These are phyloP conservation scores for Phytophthora vignae DNA, from an alignment of 352 stramenopile species.

Conservation along the genomic window DNA sequence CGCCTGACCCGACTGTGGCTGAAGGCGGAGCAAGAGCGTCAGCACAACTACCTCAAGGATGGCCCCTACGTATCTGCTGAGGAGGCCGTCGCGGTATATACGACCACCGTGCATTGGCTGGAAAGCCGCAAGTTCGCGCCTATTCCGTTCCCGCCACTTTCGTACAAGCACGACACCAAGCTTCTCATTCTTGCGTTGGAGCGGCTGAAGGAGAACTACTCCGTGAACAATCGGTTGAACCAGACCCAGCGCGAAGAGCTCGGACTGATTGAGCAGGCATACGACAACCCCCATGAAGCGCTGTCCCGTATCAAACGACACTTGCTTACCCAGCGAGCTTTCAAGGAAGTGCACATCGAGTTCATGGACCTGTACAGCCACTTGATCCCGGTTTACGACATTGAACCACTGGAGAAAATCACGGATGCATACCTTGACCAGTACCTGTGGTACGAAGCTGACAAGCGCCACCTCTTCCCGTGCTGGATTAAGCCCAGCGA, in stretches of 20 bases:
- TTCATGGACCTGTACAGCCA: slow-evolving; percentile 99
- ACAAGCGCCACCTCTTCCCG: slow-evolving; percentile 99
- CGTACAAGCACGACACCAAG: slow-evolving; percentile 99
- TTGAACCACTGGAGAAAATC: slow-evolving; percentile 99
- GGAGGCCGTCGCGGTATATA: slow-evolving; percentile 99
- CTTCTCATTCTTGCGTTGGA: slow-evolving; percentile 99
- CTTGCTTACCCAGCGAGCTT: slow-evolving; percentile 99
- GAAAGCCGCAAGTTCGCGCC: slow-evolving; percentile 99
- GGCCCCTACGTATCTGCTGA: slow-evolving; percentile 98
- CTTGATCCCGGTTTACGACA: slow-evolving; percentile 98
- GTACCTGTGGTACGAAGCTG: slow-evolving; percentile 99
- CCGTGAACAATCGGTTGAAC: slow-evolving; percentile 97
- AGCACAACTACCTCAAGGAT: slow-evolving; percentile 99
- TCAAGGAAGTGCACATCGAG: slow-evolving; percentile 99
- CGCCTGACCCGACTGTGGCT: slow-evolving; percentile 98
- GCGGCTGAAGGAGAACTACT: slow-evolving; percentile 99
- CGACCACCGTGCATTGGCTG: slow-evolving; percentile 99
- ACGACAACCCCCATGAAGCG: slow-evolving; percentile 99
- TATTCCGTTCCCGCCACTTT: slow-evolving; percentile 99
- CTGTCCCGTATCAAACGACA: slow-evolving; percentile 99
- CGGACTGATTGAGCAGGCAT: slow-evolving; percentile 98
- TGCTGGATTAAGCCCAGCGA: slow-evolving; percentile 99
- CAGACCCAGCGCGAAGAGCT: slow-evolving; percentile 98
- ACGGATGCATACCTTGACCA: slow-evolving; percentile 99
- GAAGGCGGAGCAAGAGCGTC: slow-evolving; percentile 99